These are phyloP conservation scores for Huntiella omanensis DNA, from an alignment of 2,329 filamentous ascomycete genomes.

Conservation along the genomic window DNA sequence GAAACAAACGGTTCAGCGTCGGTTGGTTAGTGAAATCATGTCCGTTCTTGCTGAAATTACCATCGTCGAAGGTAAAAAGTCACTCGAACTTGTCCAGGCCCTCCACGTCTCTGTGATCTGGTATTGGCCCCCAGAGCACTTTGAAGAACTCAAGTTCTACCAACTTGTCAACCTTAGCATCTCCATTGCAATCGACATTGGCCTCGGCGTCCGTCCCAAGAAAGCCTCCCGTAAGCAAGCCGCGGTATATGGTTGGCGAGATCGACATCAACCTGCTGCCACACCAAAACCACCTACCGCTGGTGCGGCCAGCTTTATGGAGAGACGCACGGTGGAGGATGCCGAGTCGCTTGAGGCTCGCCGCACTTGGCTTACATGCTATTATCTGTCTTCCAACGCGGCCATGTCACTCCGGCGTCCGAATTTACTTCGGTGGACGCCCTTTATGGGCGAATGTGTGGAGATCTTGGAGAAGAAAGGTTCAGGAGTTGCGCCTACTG, in stretches of 20 bases:
- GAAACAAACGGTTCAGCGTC: slow-evolving; percentile 34
- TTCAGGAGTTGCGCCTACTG: slow-evolving; percentile 35
- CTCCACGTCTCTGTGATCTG: slow-evolving; percentile 59
- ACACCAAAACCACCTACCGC: not conserved
- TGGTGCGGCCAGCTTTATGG: slow-evolving; percentile 9
- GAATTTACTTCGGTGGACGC: slow-evolving; percentile 38
- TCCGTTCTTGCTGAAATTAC: slow-evolving; percentile 55
- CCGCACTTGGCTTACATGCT: slow-evolving; percentile 40
- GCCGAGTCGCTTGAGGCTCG: slow-evolving; percentile 19
- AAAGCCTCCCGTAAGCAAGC: not conserved
- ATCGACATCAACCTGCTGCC: not conserved
- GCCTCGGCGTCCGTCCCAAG: slow-evolving; percentile 40
- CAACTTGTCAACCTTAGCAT: slow-evolving; percentile 67
- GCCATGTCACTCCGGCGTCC: slow-evolving; percentile 43
- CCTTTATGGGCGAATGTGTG: slow-evolving; percentile 42
- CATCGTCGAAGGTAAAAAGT: slow-evolving; percentile 60
- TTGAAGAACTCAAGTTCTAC: slow-evolving; percentile 79
- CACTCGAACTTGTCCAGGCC: slow-evolving; percentile 64
- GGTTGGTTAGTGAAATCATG: slow-evolving; percentile 50
- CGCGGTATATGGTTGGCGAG: not conserved
- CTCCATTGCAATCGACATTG: slow-evolving; percentile 68
- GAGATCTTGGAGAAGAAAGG: slow-evolving; percentile 31
- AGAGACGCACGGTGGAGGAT: slow-evolving; percentile 13
- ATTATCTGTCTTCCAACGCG: slow-evolving; percentile 39
- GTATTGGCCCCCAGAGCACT: slow-evolving; percentile 69